Evolutionary conservation across 1,284 basidiomycete genomes (phyloP), one percentile per base, ranked within the genome.

Genomic region (Neolentinus lepideus): DNA sequence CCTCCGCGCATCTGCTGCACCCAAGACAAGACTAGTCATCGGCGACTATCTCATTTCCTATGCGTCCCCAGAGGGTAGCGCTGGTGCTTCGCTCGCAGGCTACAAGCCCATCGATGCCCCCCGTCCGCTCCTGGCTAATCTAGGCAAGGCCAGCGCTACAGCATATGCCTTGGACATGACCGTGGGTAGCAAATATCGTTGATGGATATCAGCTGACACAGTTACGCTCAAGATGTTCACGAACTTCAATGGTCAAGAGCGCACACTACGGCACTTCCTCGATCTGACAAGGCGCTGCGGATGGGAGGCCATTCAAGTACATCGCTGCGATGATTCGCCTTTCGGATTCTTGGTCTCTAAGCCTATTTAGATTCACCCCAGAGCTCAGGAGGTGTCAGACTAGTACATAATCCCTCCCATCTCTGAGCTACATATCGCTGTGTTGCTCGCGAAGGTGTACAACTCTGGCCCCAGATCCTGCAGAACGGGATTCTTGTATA

Each of bases 311-410:
- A 36, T 31, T 12, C 26, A 52, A 24, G 51, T 52, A n/a, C 21
- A 52, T 19, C 51, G 50, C 45, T 46, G 25, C 35, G 36, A 45
- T 57, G 47, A 50, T 25, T 50, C 47, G 22, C 47, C 47, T 3
- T 50, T 50, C 22, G 47, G 47, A 16, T 50, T 50, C 47, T 26
- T 50, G 24, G 47, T 50, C 24, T 50, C 38, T 16, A 43, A 43
- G 38, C 38, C 38, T 21, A n/a, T 43, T 12, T 31, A 31, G 29
- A 31, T 31, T 12, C 29, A 12, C 6, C 29, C n/a, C n/a, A n/a
- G n/a, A n/a, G n/a, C n/a, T n/a, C n/a, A n/a, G n/a, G n/a, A n/a
- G n/a, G n/a, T n/a, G n/a, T n/a, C n/a, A n/a, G n/a, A n/a, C n/a
- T n/a, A n/a, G n/a, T 31, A 31, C 29, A 31, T 31, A 31, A 12